Conservation (phyloP, 129 eudicot genomes). For the Rutidosis leptorrhynchoides region DNA sequence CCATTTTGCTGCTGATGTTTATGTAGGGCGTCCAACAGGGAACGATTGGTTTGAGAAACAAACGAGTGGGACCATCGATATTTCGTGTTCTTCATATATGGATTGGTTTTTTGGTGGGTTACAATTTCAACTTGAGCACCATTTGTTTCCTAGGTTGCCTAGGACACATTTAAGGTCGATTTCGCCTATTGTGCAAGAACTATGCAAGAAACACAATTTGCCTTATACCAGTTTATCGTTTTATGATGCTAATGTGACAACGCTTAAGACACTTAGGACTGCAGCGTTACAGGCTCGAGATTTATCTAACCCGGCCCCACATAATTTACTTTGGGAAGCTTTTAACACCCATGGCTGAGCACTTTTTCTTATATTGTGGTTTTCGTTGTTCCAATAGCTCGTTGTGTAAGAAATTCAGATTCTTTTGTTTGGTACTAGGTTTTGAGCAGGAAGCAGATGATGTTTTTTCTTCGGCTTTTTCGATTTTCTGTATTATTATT, state of each 20-base stretch:
- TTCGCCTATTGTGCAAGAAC: slow-evolving; percentile 63
- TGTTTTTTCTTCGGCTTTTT: slow-evolving; percentile 5
- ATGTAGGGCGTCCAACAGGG: slow-evolving; percentile 76
- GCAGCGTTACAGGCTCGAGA: slow-evolving; percentile 87
- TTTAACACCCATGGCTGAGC: slow-evolving; percentile 85
- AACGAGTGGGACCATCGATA: slow-evolving; percentile 78
- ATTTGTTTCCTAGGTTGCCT: slow-evolving; percentile 89
- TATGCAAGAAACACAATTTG: slow-evolving; percentile 84
- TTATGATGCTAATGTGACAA: slow-evolving; percentile 64
- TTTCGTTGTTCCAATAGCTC: background rate
- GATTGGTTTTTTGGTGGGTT: slow-evolving; percentile 95
- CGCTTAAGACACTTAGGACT: slow-evolving; percentile 57
- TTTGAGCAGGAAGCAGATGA: slow-evolving; percentile 1
- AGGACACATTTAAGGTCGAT: slow-evolving; percentile 76
- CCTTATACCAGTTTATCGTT: slow-evolving; percentile 77
- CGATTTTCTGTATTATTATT: background rate
- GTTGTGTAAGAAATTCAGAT: slow-evolving; percentile 8
- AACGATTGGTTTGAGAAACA: slow-evolving; percentile 95
- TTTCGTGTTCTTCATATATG: slow-evolving; percentile 63
- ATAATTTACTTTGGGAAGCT: slow-evolving; percentile 89
- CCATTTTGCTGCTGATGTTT: slow-evolving; percentile 79
- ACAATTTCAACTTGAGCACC: slow-evolving; percentile 92
- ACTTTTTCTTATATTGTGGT: background rate
- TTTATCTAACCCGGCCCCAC: slow-evolving; percentile 38
- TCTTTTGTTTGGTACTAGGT: slow-evolving; percentile 15